phyloP scores from a whole-genome alignment of 2,329 filamentous ascomycete genomes.

The Pseudocercospora cruenta region DNA sequence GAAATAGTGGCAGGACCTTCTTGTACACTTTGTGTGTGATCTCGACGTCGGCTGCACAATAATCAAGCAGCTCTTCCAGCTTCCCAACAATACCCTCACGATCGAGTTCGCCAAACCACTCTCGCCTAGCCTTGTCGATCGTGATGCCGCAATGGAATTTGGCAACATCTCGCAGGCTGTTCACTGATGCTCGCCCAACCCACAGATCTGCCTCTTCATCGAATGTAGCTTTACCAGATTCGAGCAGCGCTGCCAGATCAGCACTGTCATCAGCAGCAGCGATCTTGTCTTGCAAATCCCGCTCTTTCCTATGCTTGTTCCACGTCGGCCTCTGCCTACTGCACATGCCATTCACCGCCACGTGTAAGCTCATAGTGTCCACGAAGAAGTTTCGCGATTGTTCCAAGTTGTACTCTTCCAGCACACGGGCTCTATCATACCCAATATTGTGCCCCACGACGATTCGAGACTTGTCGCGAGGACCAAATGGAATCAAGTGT shows the following conservation, averaged over 20 bases:
- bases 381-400: slow-evolving; percentile 86
- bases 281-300: slow-evolving; percentile 79
- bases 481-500: slow-evolving; percentile 85
- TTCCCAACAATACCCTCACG: slow-evolving; percentile 69
- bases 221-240: slow-evolving; percentile 59
- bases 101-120: slow-evolving; percentile 84
- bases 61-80: slow-evolving; percentile 82
- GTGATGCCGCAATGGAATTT: slow-evolving; percentile 92
- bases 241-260: slow-evolving; percentile 72
- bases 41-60: slow-evolving; percentile 91
- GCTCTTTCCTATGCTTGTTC: slow-evolving; percentile 94
- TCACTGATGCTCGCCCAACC: slow-evolving; percentile 92
- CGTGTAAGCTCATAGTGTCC: slow-evolving; percentile 97
- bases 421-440: slow-evolving; percentile 84
- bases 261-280: slow-evolving; percentile 70
- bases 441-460: slow-evolving; percentile 95
- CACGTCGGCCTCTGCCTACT: slow-evolving; percentile 93
- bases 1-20: slow-evolving; percentile 87
- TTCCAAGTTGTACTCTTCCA: slow-evolving; percentile 83
- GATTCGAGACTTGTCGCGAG: slow-evolving; percentile 71
- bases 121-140: slow-evolving; percentile 85
- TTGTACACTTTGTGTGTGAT: slow-evolving; percentile 94
- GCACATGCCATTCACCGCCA: slow-evolving; percentile 98
- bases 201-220: slow-evolving; percentile 94
- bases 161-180: slow-evolving; percentile 91